Evolutionary conservation across 768 basidiomycete genomes (phyloP), one percentile per base, ranked within the genome.

Genomic region (Phlegmacium glaucopus): DNA sequence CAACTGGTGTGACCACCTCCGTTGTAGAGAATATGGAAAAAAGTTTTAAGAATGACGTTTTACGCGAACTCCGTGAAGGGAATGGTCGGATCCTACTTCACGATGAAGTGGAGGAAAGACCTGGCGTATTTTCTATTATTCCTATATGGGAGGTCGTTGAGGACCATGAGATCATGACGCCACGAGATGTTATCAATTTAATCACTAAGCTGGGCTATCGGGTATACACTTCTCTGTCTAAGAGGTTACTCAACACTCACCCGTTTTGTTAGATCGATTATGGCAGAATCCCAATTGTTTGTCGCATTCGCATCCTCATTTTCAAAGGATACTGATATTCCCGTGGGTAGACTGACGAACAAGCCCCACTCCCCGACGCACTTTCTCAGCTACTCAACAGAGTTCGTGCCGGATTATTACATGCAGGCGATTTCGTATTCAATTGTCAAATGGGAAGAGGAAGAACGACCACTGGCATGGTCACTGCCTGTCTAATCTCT

Each of bases 401-500:
- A 28, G 78, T 97, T 5, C 76, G 77, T 62, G 59, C 74, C 49
- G 75, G 77, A 45, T 53, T 84, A 38, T 66, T 76, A 1, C 71
- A 76, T 25, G 79, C 83, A 1, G 87, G 82, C 4, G 90, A 91
- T 55, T 87, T 93, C 56, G 70, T 92, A 39, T 97, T 96, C 72
- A 98, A 98, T 57, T 99, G 96, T 65, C 96, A 98, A 66, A 95
- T 97, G 93, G 90, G 90, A 17, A 73, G 88, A 46, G 88, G 85
- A 12, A 76, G 88, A 32, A 99, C 96, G 6, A 99, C 96, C 0
- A 97, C 94, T 0, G 96, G 96, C 5, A 98, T 97, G 93, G 81
- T 93, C 47, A 83, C 85, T 18, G 90, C 91, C 0, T 90, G 85
- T 47, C 71, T 97, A 18, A 89, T 96, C 44, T 87, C 92, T 9